phyloP scores from a whole-genome alignment of 192 early-diverging fungal genomes.

The Oehlia diaphana region DNA sequence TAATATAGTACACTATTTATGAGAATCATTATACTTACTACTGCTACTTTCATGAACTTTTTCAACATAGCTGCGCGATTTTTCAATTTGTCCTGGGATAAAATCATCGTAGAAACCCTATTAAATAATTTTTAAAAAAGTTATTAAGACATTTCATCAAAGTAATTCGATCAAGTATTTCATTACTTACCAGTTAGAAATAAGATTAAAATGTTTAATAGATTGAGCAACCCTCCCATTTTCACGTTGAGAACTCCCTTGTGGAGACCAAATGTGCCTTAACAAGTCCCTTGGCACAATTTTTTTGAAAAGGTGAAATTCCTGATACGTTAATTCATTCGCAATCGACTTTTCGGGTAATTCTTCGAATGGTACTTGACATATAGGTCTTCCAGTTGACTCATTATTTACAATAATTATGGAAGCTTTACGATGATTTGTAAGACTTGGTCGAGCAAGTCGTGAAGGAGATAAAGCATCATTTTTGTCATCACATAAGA shows the following conservation, averaged over 20 bases:
- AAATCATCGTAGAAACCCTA: constrained; percentile 70
- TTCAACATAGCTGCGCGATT: constrained; percentile 62
- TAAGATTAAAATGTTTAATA: constrained; percentile 68
- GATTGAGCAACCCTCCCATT: constrained; percentile 42
- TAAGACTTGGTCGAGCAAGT: not conserved
- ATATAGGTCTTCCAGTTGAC: not conserved
- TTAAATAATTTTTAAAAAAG: constrained; percentile 43
- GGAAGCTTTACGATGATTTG: not conserved
- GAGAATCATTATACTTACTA: constrained; percentile 39
- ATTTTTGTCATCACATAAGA: not conserved
- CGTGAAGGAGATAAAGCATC: too few species aligned
- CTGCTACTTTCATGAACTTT: constrained; percentile 70
- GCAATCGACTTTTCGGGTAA: constrained; percentile 59
- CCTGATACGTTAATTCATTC: constrained; percentile 65
- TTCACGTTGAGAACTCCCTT: not conserved
- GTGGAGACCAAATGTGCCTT: constrained; percentile 20
- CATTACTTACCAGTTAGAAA: constrained; percentile 66
- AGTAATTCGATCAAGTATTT: too few species aligned
- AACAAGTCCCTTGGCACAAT: constrained; percentile 55
- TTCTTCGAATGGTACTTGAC: constrained; percentile 51
- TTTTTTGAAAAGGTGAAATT: constrained; percentile 60
- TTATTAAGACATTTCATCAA: too few species aligned
- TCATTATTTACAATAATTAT: constrained; percentile 3
- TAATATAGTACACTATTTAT: too few species aligned
- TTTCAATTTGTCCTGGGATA: constrained; percentile 61